Percentiles rank a stretch among this genome's conserved stretches.
These are phyloP conservation scores for Yamadazyma mexicana DNA, from an alignment of 1,139 yeast genomes.

Conservation along the genomic window DNA sequence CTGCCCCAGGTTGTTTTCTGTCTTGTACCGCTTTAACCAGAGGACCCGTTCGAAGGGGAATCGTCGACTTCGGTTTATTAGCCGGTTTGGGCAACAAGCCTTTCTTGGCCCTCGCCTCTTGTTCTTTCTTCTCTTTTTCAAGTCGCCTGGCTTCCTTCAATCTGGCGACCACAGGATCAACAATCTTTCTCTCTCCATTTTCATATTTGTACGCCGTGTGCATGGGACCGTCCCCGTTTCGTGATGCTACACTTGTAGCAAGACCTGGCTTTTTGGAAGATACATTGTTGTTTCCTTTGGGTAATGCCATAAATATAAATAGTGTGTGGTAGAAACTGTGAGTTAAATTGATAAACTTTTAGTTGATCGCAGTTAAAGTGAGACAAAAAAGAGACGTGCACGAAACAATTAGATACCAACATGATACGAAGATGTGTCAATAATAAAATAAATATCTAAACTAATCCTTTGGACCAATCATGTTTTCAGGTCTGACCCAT, in stretches of 20 bases:
- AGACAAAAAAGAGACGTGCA: background rate
- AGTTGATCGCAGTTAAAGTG: background rate
- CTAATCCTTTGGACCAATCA: conserved; percentile 97
- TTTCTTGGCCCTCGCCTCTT: conserved; percentile 30
- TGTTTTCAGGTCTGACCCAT: conserved; percentile 97
- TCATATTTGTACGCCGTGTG: conserved; percentile 13
- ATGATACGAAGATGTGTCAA: background rate
- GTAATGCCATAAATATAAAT: conserved; percentile 18
- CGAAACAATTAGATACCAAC: background rate
- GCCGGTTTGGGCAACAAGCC: conserved; percentile 29
- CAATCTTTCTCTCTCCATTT: conserved; percentile 14
- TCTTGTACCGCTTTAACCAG: conserved; percentile 3
- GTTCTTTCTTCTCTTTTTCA: conserved; percentile 50
- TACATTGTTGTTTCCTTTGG: conserved; percentile 31
- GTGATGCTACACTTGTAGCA: conserved; percentile 2
- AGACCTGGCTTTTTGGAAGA: conserved; percentile 23
- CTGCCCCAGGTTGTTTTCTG: background rate
- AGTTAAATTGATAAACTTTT: no score
- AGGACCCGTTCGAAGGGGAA: conserved; percentile 14
- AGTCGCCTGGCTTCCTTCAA: conserved; percentile 64
- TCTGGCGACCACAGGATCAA: conserved; percentile 59
- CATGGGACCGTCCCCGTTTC: conserved; percentile 3
- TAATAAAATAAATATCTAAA: conserved; percentile 27
- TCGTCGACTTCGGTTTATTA: conserved; percentile 14
- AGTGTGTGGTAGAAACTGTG: background rate